A percentile compares a stretch with the other conserved stretches of the same genome.
These are phyloP conservation scores for Lasiosphaeria ovina DNA, from an alignment of 495 filamentous ascomycete species.

Conservation along the genomic window DNA sequence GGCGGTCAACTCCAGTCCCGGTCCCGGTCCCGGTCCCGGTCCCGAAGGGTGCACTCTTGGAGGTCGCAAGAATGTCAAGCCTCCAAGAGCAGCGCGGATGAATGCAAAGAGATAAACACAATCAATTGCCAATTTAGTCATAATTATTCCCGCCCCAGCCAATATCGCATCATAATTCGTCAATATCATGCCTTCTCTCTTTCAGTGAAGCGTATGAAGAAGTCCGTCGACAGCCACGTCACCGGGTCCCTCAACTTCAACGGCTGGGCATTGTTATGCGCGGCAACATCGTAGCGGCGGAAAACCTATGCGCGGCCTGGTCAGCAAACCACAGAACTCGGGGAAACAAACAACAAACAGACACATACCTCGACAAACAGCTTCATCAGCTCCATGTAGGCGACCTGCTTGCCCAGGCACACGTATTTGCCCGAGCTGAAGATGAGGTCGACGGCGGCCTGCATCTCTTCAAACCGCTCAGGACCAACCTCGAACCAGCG, in stretches of 20 bases:
- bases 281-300: conserved; percentile 4
- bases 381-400: conserved; percentile 49
- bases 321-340: conserved; percentile 1
- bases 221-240: not conserved
- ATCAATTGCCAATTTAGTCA: too few species aligned
- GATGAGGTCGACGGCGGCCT: conserved; percentile 23
- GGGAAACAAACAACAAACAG: not conserved
- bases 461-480: conserved; percentile 30
- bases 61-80: too few species aligned
- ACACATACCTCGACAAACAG: conserved; percentile 49
- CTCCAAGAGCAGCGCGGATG: too few species aligned
- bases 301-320: not conserved
- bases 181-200: not conserved
- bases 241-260: not conserved
- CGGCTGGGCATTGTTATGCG: not conserved
- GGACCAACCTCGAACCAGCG: conserved; percentile 50
- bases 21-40: too few species aligned
- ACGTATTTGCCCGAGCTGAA: conserved; percentile 37
- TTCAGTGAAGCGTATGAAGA: not conserved
- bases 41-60: too few species aligned
- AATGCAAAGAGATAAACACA: too few species aligned
- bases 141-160: too few species aligned
- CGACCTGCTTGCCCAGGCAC: conserved; percentile 41
- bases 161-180: too few species aligned
- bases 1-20: too few species aligned